Conservation (phyloP, 176 grass and related monocot genomes). For the Carex cristatella region DNA sequence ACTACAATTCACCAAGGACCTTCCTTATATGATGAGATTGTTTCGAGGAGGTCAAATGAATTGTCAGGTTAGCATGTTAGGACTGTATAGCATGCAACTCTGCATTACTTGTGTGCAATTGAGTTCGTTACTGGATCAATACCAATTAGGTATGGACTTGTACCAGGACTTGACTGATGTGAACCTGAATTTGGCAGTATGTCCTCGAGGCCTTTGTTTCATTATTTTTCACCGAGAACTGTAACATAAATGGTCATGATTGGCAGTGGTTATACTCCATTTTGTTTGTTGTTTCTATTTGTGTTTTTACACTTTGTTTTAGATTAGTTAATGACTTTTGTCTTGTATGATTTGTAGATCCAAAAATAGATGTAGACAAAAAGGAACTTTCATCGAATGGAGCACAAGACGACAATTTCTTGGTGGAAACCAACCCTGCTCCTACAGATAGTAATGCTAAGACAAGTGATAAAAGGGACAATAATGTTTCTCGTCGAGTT, state of each 20-base stretch:
- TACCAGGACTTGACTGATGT: not conserved
- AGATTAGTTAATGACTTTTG: conserved; percentile 1
- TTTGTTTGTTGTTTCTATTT: not conserved
- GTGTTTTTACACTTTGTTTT: not conserved
- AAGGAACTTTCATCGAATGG: not conserved
- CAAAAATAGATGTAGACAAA: conserved; percentile 14
- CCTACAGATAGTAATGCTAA: not conserved
- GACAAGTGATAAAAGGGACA: conserved; percentile 4
- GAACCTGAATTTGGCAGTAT: not conserved
- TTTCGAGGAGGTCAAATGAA: conserved; percentile 19
- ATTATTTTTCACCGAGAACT: not conserved
- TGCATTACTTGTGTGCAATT: not conserved
- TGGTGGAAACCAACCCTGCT: not conserved
- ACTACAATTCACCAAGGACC: conserved; percentile 34
- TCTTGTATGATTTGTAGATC: not conserved
- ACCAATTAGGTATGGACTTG: not conserved
- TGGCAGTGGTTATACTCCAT: not conserved
- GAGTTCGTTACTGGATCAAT: not conserved
- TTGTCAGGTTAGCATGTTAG: conserved; percentile 33
- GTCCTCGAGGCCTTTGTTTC: conserved; percentile 17
- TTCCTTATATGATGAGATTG: conserved; percentile 33
- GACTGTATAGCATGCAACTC: not conserved
- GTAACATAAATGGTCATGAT: not conserved
- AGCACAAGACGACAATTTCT: conserved; percentile 4
- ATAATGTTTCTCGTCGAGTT: not conserved